phyloP scores from a whole-genome alignment of 108 stramenopile genomes.

The Cyclostephanos tholiformis region DNA sequence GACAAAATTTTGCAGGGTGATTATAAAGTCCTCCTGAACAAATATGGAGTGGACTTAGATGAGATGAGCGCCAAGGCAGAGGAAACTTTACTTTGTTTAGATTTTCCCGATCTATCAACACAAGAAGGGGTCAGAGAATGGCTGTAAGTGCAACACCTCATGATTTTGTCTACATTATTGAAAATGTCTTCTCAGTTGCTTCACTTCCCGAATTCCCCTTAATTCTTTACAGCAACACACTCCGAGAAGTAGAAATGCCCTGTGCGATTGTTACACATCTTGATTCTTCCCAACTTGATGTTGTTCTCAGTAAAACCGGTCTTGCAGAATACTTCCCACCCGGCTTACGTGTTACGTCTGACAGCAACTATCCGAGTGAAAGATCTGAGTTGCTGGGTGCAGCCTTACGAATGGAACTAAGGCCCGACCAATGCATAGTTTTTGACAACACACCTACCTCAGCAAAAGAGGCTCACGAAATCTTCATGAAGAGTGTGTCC shows the following conservation, averaged over 20 bases:
- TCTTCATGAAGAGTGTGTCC: conserved; percentile 73
- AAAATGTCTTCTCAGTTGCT: neutral
- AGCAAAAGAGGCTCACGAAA: conserved; percentile 62
- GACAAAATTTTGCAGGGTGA: conserved; percentile 41
- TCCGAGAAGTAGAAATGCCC: conserved; percentile 75
- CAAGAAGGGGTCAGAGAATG: conserved; percentile 55
- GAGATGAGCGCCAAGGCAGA: conserved; percentile 23
- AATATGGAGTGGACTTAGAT: conserved; percentile 27
- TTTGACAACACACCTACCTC: conserved; percentile 72
- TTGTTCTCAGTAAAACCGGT: conserved; percentile 59
- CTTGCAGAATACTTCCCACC: conserved; percentile 64
- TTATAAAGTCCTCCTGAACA: conserved; percentile 16
- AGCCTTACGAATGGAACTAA: conserved; percentile 66
- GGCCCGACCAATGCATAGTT: conserved; percentile 77
- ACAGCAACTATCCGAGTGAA: conserved; percentile 51
- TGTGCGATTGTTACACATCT: conserved; percentile 69
- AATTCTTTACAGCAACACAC: conserved; percentile 17
- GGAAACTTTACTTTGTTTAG: conserved; percentile 28
- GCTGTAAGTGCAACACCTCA: conserved; percentile 45
- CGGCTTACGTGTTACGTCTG: conserved; percentile 59
- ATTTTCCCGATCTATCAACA: conserved; percentile 43
- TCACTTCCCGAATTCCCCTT: neutral
- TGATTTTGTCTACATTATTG: neutral
- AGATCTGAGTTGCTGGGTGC: conserved; percentile 67
- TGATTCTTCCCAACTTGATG: conserved; percentile 58